These are phyloP conservation scores for Cercophora scortea DNA, from an alignment of 495 filamentous ascomycete species.

Conservation along the genomic window DNA sequence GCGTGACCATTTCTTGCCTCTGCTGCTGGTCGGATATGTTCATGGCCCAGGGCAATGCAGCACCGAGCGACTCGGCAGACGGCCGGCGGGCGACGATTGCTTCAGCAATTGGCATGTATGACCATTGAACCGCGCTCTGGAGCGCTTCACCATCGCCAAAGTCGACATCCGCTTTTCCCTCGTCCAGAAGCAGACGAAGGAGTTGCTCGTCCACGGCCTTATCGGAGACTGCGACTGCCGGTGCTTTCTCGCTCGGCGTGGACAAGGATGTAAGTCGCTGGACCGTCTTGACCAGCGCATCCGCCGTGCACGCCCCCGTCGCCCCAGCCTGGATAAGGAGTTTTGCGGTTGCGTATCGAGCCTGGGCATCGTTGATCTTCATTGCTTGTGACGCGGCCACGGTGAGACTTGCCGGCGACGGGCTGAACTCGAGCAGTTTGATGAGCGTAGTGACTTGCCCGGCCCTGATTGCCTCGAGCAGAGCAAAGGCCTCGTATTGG, in stretches of 20 bases:
- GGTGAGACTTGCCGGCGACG: conserved; percentile 12
- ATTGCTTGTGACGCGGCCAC: conserved; percentile 17
- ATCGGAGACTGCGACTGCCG: neutral
- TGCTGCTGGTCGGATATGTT: conserved; percentile 1
- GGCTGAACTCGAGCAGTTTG: conserved; percentile 17
- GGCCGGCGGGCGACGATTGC: conserved; percentile 25
- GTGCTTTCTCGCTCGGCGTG: neutral
- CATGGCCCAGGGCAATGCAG: conserved; percentile 19
- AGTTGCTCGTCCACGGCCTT: neutral
- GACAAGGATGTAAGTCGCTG: conserved; percentile 4
- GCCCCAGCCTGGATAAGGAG: conserved; percentile 18
- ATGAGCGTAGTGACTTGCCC: conserved; percentile 11
- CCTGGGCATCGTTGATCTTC: conserved; percentile 4
- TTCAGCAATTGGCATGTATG: conserved; percentile 22
- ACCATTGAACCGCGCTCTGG: conserved; percentile 24
- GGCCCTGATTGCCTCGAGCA: conserved; percentile 19
- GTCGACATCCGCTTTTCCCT: neutral
- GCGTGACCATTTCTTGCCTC: conserved; percentile 10
- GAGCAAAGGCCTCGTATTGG: conserved; percentile 14
- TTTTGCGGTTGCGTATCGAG: conserved; percentile 9
- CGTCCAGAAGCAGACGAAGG: neutral
- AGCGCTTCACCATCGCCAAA: conserved; percentile 22
- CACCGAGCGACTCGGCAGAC: conserved; percentile 17
- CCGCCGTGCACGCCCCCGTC: conserved; percentile 13
- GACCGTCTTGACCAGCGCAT: conserved; percentile 14